These are phyloP conservation scores for Periconia digitata DNA, from an alignment of 2,329 filamentous ascomycete species.

Conservation along the genomic window DNA sequence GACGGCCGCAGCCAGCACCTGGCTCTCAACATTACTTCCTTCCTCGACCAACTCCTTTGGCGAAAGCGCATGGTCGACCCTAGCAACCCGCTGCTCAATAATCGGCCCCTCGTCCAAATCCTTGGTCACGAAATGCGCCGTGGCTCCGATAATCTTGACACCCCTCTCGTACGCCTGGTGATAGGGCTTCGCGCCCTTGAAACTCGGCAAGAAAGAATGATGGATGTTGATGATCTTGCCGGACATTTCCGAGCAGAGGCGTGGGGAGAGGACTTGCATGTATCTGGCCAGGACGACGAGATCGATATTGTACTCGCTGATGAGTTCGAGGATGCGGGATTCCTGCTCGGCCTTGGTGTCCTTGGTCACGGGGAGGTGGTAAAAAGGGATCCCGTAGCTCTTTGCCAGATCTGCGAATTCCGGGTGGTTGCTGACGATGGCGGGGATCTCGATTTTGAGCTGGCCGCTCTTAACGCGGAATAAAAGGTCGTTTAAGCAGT, in stretches of 20 bases:
- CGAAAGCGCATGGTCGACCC: slow-evolving; percentile 76
- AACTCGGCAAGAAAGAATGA: slow-evolving; percentile 81
- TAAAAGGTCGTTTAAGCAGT: slow-evolving; percentile 81
- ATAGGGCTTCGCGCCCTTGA: slow-evolving; percentile 88
- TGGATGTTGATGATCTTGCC: slow-evolving; percentile 92
- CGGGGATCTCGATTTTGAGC: slow-evolving; percentile 71
- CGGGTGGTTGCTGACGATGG: slow-evolving; percentile 81
- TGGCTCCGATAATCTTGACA: slow-evolving; percentile 86
- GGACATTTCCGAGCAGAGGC: slow-evolving; percentile 74
- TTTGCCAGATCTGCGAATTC: slow-evolving; percentile 70
- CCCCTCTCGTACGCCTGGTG: slow-evolving; percentile 85
- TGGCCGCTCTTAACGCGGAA: slow-evolving; percentile 77
- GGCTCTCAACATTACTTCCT: slow-evolving; percentile 81
- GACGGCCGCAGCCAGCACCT: slow-evolving; percentile 77
- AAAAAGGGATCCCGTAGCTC: slow-evolving; percentile 76
- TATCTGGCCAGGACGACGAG: slow-evolving; percentile 81
- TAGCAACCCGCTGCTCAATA: slow-evolving; percentile 78
- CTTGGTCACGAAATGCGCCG: slow-evolving; percentile 82
- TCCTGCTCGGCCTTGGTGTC: slow-evolving; percentile 79
- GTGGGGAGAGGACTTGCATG: slow-evolving; percentile 82
- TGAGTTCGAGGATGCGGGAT: slow-evolving; percentile 68
- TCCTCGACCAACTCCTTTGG: slow-evolving; percentile 76
- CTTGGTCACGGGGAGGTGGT: slow-evolving; percentile 76
- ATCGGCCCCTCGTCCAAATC: slow-evolving; percentile 86
- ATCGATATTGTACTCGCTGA: slow-evolving; percentile 69